phyloP scores from a whole-genome alignment of 169 alveolate genomes.

The Fabrea salina region DNA sequence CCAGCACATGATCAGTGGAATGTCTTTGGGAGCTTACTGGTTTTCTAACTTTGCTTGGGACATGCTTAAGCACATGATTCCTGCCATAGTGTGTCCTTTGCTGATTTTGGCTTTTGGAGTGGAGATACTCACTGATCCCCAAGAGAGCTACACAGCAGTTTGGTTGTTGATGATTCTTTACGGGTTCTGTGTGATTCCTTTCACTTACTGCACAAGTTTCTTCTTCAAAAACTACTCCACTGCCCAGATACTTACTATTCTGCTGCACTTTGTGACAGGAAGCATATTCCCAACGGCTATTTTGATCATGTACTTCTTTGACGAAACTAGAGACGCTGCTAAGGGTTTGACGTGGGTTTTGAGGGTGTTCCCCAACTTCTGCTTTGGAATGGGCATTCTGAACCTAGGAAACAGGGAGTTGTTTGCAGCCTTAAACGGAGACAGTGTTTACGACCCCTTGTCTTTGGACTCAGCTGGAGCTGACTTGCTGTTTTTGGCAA shows the following conservation, averaged over 20 bases:
- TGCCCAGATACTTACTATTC: constrained; percentile 17
- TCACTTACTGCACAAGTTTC: constrained; percentile 57
- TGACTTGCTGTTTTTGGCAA: constrained; percentile 20
- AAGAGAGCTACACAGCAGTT: constrained; percentile 26
- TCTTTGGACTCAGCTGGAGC: constrained; percentile 22
- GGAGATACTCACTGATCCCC: constrained; percentile 7
- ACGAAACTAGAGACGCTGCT: constrained; percentile 27
- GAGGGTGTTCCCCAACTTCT: constrained; percentile 49
- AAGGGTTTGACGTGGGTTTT: constrained; percentile 41
- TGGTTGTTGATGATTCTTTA: constrained; percentile 57
- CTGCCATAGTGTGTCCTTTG: constrained; percentile 43
- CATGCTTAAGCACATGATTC: constrained; percentile 59
- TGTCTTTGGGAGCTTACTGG: constrained; percentile 78
- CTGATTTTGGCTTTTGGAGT: constrained; percentile 56
- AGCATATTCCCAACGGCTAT: constrained; percentile 38
- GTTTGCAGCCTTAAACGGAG: constrained; percentile 6
- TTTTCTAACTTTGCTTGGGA: constrained; percentile 71
- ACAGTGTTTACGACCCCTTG: neutral
- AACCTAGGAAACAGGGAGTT: constrained; percentile 27
- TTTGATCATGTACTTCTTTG: constrained; percentile 32
- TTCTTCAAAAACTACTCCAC: constrained; percentile 44
- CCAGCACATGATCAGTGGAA: constrained; percentile 77
- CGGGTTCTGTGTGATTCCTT: constrained; percentile 59
- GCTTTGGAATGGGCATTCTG: constrained; percentile 53
- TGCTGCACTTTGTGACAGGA: constrained; percentile 35